Evolutionary conservation across 495 filamentous ascomycete species (phyloP).

Genomic region (Hyaloscypha bicolor): DNA sequence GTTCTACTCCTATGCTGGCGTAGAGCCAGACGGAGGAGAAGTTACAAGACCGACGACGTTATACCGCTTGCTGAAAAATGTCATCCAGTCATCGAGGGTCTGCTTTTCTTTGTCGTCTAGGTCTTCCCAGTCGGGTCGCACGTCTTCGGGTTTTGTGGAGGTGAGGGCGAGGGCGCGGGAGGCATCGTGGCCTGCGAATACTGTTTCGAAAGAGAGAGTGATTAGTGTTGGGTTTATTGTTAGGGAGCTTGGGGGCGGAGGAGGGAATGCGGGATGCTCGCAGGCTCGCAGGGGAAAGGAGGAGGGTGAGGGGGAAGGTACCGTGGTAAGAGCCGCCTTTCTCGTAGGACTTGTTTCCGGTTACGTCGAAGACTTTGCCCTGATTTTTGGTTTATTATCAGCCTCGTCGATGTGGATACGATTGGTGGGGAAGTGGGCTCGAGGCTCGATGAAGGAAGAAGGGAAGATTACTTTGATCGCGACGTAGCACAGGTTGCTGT

Average conservation of each 20-base stretch:
- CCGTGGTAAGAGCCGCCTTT: slow-evolving; percentile 82
- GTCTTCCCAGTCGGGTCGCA: slow-evolving; percentile 80
- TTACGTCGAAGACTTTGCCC: slow-evolving; percentile 94
- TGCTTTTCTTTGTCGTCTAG: slow-evolving; percentile 85
- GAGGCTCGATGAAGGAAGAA: slow-evolving; percentile 18
- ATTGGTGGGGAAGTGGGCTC: slow-evolving; percentile 3
- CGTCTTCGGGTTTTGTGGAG: slow-evolving; percentile 85
- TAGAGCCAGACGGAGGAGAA: too few relatives aligned
- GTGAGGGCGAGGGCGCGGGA: slow-evolving; percentile 86
- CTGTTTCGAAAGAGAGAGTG: slow-evolving; percentile 44
- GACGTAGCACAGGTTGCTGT: slow-evolving; percentile 75
- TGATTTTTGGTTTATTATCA: slow-evolving; percentile 26
- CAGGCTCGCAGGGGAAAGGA: background rate
- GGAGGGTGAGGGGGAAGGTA: slow-evolving; percentile 40
- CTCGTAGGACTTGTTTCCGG: slow-evolving; percentile 81
- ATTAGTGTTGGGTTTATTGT: too few relatives aligned
- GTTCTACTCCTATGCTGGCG: too few relatives aligned
- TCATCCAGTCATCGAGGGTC: slow-evolving; percentile 86
- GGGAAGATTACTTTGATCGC: slow-evolving; percentile 73
- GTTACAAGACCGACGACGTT: slow-evolving; percentile 78
- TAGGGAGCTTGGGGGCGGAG: too few relatives aligned
- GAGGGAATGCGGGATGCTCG: too few relatives aligned
- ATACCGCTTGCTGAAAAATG: slow-evolving; percentile 95
- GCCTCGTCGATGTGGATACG: background rate
- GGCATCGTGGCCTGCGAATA: slow-evolving; percentile 93